Conservation (phyloP, 495 filamentous ascomycete species). For the Entonaema liquescens region DNA sequence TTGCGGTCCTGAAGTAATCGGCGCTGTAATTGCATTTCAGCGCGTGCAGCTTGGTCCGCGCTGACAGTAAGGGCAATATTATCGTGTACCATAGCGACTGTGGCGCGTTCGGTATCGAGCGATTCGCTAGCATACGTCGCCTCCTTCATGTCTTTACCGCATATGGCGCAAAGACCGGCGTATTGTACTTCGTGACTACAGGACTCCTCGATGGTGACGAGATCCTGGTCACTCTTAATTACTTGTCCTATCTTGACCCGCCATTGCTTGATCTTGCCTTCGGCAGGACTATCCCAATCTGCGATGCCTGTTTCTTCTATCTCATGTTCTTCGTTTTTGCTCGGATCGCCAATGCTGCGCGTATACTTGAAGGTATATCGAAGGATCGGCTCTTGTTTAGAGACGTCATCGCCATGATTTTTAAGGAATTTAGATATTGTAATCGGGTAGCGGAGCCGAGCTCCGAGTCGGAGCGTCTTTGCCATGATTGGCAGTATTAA, state of each 20-base stretch:
- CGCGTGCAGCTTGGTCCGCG: slow-evolving; percentile 74
- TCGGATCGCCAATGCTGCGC: slow-evolving; percentile 76
- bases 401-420: slow-evolving; percentile 74
- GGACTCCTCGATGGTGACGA: slow-evolving; percentile 86
- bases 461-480: slow-evolving; percentile 60
- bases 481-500: slow-evolving; percentile 38
- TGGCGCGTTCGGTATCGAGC: slow-evolving; percentile 76
- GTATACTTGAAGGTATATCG: slow-evolving; percentile 83
- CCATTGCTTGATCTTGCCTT: slow-evolving; percentile 81
- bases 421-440: slow-evolving; percentile 89
- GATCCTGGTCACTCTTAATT: slow-evolving; percentile 64
- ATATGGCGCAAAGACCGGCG: slow-evolving; percentile 86
- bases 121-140: slow-evolving; percentile 60
- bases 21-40: slow-evolving; percentile 85
- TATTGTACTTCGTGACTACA: slow-evolving; percentile 93
- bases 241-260: slow-evolving; percentile 75
- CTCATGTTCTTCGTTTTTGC: slow-evolving; percentile 66
- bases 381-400: slow-evolving; percentile 78
- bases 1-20: slow-evolving; percentile 80
- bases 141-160: slow-evolving; percentile 96
- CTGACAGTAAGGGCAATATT: slow-evolving; percentile 82
- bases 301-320: slow-evolving; percentile 70
- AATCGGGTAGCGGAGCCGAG: slow-evolving; percentile 87
- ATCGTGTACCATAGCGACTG: slow-evolving; percentile 92
- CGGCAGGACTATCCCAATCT: slow-evolving; percentile 81